Evolutionary conservation across 768 basidiomycete genomes (phyloP), one percentile per base, ranked within the genome.

Genomic region (Suillus subluteus): DNA sequence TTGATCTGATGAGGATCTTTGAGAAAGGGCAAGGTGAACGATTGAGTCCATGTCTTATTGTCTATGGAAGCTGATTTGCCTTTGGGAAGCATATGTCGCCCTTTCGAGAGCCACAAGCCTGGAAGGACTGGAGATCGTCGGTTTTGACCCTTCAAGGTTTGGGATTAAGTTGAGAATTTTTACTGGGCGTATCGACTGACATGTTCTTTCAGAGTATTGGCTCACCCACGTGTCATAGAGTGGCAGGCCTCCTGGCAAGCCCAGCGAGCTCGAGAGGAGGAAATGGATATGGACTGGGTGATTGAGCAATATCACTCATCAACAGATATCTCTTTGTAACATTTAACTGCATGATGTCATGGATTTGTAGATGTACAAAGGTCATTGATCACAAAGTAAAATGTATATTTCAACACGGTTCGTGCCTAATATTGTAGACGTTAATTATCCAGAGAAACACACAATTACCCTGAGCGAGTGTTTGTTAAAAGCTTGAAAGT

Each of bases 1-100:
- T 99, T 52, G 96, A 99, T 72, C 83, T 99, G 54, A 87, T 84
- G 40, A 90, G 87, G 73, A 91, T 98, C 18, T 99, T 99, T 72
- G 98, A 95, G 77, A 95, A 93, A 74, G 94, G 92, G 43, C 74
- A 82, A 79, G 82, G 80, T 78, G 66, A 71, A 32, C 12, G 16
- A 43, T 21, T n/a, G 37, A 54, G 40, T n/a, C 64, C 46, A 56
- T 37, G 15, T 52, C 35, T 62, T 16, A 13, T 30, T 40, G 52
- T 26, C 8, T 16, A 4, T 38, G 1, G 59, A 35, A 55, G 63
- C 68, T 66, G 68, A 55, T 54, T 13, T n/a, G n/a, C 40, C 26
- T 18, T 38, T 26, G 15, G 62, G n/a, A 52, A 79, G 77, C 76
- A 6, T 78, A 78, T 41, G 78, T 80, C 21, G 75, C 76, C 11